Evolutionary conservation across 352 stramenopile species (phyloP).

Genomic region (Pythium sukuiense): DNA sequence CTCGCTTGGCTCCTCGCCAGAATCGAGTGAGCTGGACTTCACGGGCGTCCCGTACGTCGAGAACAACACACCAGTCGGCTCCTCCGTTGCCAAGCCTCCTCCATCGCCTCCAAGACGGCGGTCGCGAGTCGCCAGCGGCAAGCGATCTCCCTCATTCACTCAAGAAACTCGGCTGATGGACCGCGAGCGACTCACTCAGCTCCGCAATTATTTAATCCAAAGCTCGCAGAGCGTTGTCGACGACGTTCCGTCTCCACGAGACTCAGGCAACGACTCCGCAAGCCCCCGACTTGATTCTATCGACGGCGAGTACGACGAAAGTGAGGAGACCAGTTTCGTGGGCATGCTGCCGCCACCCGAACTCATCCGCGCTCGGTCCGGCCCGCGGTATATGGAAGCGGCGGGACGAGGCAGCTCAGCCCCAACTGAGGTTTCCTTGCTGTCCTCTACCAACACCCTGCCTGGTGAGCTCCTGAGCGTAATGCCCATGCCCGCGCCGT

Average conservation of each 20-base stretch:
- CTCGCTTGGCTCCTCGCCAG: slow-evolving; percentile 6
- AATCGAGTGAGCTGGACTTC: slow-evolving; percentile 6
- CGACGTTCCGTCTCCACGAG: neutral
- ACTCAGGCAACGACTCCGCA: neutral
- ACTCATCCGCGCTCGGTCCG: neutral
- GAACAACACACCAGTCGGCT: slow-evolving; percentile 2
- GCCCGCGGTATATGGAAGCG: slow-evolving; percentile 9
- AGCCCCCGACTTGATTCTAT: neutral
- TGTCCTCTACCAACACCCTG: slow-evolving; percentile 21
- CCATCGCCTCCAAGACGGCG: neutral
- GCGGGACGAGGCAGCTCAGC: slow-evolving; percentile 3
- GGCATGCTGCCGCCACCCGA: slow-evolving; percentile 10
- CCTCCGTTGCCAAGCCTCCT: neutral
- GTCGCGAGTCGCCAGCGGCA: neutral
- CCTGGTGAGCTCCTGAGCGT: slow-evolving; percentile 12
- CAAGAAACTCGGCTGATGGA: slow-evolving; percentile 10
- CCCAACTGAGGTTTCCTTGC: slow-evolving; percentile 13
- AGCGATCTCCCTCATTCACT: neutral
- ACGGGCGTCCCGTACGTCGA: slow-evolving; percentile 10
- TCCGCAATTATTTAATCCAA: slow-evolving; percentile 22
- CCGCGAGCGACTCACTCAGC: slow-evolving; percentile 15
- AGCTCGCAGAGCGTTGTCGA: neutral
- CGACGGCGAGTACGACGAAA: slow-evolving; percentile 6
- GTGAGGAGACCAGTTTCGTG: slow-evolving; percentile 13
- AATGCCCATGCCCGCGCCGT: slow-evolving; percentile 3